These are phyloP conservation scores for Thuidium tamariscinum DNA, from an alignment of 225 moss, liverwort and hornwort species.

Conservation along the genomic window DNA sequence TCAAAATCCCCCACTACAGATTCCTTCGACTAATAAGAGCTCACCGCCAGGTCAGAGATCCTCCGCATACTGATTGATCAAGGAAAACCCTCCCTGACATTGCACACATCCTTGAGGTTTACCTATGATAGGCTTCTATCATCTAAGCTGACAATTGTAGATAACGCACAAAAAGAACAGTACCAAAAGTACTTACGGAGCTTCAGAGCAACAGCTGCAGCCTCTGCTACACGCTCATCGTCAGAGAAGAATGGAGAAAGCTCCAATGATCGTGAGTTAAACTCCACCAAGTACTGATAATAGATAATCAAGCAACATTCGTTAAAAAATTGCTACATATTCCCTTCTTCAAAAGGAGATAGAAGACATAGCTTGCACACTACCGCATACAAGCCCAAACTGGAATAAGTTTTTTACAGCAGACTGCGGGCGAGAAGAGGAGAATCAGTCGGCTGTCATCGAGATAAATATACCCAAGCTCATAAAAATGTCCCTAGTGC, in stretches of 20 bases:
- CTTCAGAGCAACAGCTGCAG: constrained; percentile 84
- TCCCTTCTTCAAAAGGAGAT: not conserved
- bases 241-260: constrained; percentile 91
- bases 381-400: not conserved
- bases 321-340: not conserved
- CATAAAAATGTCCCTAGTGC: not conserved
- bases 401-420: not conserved
- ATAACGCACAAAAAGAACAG: not conserved
- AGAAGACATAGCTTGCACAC: not conserved
- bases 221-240: constrained; percentile 75
- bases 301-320: constrained; percentile 1
- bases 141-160: not conserved
- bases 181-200: constrained; percentile 62
- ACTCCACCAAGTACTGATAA: constrained; percentile 92
- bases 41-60: not conserved
- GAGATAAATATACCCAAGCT: not conserved
- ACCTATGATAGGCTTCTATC: not conserved
- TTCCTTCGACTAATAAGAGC: not conserved
- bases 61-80: not conserved
- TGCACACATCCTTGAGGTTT: not conserved
- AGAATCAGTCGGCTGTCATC: not conserved
- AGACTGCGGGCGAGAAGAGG: not conserved
- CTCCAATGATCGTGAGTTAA: constrained; percentile 77
- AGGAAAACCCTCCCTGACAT: not conserved
- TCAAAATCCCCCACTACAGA: not conserved